Base-by-base conservation (phyloP, 2,329 filamentous ascomycete species). In the Aspergillus persii region DNA sequence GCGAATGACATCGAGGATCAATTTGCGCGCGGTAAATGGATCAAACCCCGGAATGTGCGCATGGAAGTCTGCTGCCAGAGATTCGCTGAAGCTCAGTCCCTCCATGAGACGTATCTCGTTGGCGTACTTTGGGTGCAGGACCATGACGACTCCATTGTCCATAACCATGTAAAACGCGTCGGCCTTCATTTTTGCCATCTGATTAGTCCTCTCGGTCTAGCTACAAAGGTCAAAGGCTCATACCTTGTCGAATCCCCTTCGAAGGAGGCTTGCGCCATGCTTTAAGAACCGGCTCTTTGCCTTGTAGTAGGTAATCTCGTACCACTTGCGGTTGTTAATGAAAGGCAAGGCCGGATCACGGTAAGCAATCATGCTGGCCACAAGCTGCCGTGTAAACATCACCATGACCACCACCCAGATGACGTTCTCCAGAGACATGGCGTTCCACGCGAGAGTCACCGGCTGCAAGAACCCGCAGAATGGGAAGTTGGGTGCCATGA, bases 41-140 rank as follows among this genome's bases (percentile, higher is more conserved):
- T 56, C 48, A 27, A 56, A 56, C 23, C 54, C 54, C 5, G 47
- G 33, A 7, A 56, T 51, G 23, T 56, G 11, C 18, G 18, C 27
- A 9, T 56, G 54, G 18, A 51, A 56, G 31, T 56, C 36, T 8
- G 31, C 46, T 8, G 44, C 50, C 4, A 52, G 11, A 23, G 18
- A 23, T 8, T 11, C 49, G 30, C n/a, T 36, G 50, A 33, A 47
- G 30, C 50, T 36, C n/a, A 33, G 29, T 36, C 30, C 50, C 50
- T 52, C 50, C 15, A 52, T 33, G 9, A 15, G 33, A 9, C 50
- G 50, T 11, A 52, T 30, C 30, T 52, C 30, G 11, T 36, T 52
- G 50, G 29, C 29, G 29, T 36, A 52, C 6, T 52, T 30, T 0
- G 50, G 50, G n/a, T 26, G 18, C 8, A 52, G 30, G 23, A 52